Evolutionary conservation across 371 early-diverging fungal species (phyloP).

Genomic region (Sporodiniella umbellata): DNA sequence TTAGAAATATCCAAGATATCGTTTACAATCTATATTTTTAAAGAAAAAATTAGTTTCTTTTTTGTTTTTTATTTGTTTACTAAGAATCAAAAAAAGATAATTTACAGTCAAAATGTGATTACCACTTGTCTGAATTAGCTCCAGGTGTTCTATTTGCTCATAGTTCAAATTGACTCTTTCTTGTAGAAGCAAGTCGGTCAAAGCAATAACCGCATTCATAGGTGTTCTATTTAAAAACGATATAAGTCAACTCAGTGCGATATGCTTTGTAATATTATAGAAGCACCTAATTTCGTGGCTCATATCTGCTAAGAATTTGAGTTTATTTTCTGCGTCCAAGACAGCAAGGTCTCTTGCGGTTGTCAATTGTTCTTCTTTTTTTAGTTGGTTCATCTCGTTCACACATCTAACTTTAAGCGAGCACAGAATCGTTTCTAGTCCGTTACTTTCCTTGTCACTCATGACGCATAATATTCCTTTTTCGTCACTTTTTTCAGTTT

Average conservation of each 20-base stretch:
- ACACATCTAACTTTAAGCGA: constrained; percentile 35
- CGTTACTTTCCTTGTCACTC: constrained; percentile 2
- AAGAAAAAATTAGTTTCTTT: background rate
- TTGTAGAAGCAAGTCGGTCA: constrained; percentile 53
- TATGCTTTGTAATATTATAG: background rate
- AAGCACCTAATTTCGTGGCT: constrained; percentile 46
- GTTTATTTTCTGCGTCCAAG: constrained; percentile 56
- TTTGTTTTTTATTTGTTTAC: background rate
- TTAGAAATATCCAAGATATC: constrained; percentile 60
- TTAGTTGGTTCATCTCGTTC: constrained; percentile 45
- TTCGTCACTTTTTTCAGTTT: constrained; percentile 10
- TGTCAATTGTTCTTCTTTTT: constrained; percentile 40
- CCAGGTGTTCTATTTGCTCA: constrained; percentile 55
- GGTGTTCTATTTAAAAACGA: constrained; percentile 37
- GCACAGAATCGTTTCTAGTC: constrained; percentile 12
- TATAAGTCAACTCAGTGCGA: background rate
- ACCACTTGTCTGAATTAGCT: constrained; percentile 60
- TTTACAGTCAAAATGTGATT: constrained; percentile 57
- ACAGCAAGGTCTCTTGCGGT: constrained; percentile 50
- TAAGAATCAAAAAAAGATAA: background rate
- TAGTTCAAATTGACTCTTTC: constrained; percentile 47
- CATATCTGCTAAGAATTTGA: constrained; percentile 62
- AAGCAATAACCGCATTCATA: constrained; percentile 62
- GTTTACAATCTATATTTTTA: constrained; percentile 50
- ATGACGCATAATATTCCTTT: constrained; percentile 17